Evolutionary conservation across 495 filamentous ascomycete species (phyloP).

Genomic region (Aspergillus heteromorphus): DNA sequence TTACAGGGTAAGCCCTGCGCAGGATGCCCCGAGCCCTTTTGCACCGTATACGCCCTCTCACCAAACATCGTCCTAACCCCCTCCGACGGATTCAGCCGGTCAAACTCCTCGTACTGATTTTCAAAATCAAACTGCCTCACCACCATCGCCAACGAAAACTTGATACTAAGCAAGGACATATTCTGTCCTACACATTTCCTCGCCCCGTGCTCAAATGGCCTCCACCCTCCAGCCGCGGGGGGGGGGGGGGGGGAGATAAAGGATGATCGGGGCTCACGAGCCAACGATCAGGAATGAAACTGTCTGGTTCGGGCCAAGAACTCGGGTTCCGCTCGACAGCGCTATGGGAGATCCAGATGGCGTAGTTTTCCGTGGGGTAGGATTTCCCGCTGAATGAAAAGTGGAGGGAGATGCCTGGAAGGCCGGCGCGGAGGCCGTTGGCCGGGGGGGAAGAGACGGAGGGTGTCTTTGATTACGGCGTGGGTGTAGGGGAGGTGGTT

Average conservation of each 20-base stretch:
- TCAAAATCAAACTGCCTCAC: slow-evolving; percentile 7
- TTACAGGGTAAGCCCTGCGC: slow-evolving; percentile 5
- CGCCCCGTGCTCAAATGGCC: slow-evolving; percentile 8
- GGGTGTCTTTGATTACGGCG: slow-evolving; percentile 9
- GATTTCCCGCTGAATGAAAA: not conserved
- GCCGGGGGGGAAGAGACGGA: slow-evolving; percentile 2
- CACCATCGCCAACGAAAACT: not conserved
- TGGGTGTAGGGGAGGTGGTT: slow-evolving; percentile 4
- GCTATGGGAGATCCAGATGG: not conserved
- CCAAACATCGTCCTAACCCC: slow-evolving; percentile 5
- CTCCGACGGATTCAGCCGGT: not conserved
- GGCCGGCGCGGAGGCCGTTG: not conserved
- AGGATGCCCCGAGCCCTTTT: not conserved
- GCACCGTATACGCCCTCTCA: slow-evolving; percentile 3
- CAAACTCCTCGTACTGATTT: slow-evolving; percentile 1
- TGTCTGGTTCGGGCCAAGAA: not conserved
- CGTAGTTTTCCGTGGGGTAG: not conserved
- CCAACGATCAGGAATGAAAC: slow-evolving; percentile 7
- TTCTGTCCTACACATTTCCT: slow-evolving; percentile 5
- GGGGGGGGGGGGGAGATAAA: too few relatives aligned
- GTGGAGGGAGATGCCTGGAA: not conserved
- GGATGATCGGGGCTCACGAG: slow-evolving; percentile 4
- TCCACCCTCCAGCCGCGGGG: not conserved
- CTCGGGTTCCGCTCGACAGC: not conserved
- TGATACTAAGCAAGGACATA: not conserved